These are phyloP conservation scores for Nicotiana tomentosiformis DNA, from an alignment of 257 asterid genomes.

Conservation along the genomic window DNA sequence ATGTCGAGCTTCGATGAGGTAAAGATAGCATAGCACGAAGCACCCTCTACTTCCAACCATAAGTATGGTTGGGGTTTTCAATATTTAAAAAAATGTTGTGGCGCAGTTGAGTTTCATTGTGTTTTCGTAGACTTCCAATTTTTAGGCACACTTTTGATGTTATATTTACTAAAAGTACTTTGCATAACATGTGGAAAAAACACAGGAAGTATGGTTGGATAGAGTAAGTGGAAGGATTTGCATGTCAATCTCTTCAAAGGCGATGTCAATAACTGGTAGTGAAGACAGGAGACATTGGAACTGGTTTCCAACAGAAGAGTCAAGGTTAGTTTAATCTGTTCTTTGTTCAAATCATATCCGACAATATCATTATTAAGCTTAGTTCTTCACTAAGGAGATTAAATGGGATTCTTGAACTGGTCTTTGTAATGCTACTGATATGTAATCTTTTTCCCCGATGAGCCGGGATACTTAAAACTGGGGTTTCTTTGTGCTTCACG, in stretches of 20 bases:
- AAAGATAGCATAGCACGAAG: neutral
- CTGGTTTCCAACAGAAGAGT: slow-evolving; percentile 90
- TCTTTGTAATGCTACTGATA: neutral
- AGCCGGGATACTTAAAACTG: neutral
- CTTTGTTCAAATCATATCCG: neutral
- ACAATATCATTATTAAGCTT: neutral
- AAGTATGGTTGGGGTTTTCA: neutral
- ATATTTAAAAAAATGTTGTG: no score
- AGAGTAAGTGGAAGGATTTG: slow-evolving; percentile 72
- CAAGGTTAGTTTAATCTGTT: slow-evolving; percentile 46
- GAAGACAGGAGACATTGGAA: slow-evolving; percentile 96
- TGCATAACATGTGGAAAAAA: slow-evolving; percentile 5
- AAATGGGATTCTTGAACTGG: neutral
- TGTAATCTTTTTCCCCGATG: neutral
- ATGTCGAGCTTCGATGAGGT: neutral
- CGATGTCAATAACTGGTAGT: slow-evolving; percentile 82
- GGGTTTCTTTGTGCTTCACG: neutral
- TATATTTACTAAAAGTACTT: neutral
- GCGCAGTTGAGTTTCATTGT: neutral
- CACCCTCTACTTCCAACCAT: neutral
- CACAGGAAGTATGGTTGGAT: slow-evolving; percentile 87
- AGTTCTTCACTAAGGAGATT: neutral
- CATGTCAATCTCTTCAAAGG: slow-evolving; percentile 86
- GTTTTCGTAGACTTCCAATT: neutral
- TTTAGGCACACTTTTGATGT: neutral